Evolutionary conservation across 257 asterid species (phyloP).

Genomic region (Solanum megistacrolobum): DNA sequence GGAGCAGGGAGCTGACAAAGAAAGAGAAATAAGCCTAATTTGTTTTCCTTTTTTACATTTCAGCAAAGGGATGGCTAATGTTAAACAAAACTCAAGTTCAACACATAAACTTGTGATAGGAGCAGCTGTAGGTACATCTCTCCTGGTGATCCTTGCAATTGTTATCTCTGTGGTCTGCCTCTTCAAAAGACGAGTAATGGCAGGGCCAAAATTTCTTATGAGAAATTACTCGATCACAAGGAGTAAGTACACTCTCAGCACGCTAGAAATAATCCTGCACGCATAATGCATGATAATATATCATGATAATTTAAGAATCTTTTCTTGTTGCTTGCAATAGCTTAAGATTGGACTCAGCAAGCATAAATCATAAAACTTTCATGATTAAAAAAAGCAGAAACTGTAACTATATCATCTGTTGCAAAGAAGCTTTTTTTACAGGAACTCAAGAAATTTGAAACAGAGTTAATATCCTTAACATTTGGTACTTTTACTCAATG

Average conservation of each 20-base stretch:
- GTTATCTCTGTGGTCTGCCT: constrained; percentile 27
- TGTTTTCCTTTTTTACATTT: constrained; percentile 4
- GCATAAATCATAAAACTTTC: neutral
- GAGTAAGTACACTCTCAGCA: constrained; percentile 32
- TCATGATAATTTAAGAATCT: neutral
- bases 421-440: neutral
- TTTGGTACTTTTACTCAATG: neutral
- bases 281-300: neutral
- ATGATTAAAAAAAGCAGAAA: neutral
- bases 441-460: neutral
- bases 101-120: constrained; percentile 31
- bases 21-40: constrained; percentile 4
- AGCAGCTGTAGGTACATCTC: constrained; percentile 33
- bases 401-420: neutral
- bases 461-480: neutral
- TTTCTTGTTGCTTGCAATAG: neutral
- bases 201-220: constrained; percentile 11
- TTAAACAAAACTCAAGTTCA: constrained; percentile 22
- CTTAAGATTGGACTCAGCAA: neutral
- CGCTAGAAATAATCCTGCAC: neutral
- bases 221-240: constrained; percentile 52
- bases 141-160: constrained; percentile 19
- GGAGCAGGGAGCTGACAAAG: neutral
- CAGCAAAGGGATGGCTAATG: constrained; percentile 41
- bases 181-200: constrained; percentile 24